Percentiles rank a stretch among this genome's conserved stretches.
These are phyloP conservation scores for Phaeosphaeria sp. DNA, from an alignment of 2,329 filamentous ascomycete genomes.

Conservation along the genomic window DNA sequence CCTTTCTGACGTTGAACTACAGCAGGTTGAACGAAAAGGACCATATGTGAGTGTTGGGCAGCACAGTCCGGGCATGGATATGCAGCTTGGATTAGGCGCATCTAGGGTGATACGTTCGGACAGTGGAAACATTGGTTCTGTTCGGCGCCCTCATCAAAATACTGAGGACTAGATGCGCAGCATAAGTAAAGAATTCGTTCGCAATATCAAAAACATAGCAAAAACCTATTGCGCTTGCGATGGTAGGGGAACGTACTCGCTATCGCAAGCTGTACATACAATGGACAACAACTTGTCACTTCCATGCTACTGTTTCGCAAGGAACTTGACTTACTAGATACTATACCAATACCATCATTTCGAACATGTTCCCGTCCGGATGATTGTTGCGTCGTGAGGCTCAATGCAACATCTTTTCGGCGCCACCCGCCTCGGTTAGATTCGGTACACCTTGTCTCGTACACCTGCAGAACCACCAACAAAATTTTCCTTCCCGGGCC, in stretches of 20 bases:
- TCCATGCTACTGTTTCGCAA: neutral
- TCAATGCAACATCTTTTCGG: neutral
- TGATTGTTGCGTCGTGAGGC: neutral
- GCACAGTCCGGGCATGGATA: neutral
- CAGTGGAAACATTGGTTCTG: neutral
- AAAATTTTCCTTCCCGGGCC: neutral
- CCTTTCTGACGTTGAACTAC: neutral
- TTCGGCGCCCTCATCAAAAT: neutral
- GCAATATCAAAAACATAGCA: neutral
- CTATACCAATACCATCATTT: neutral
- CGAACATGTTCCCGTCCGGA: neutral
- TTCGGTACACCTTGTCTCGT: neutral
- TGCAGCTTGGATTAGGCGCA: constrained; percentile 1
- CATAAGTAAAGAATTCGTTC: neutral
- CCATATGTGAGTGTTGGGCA: neutral
- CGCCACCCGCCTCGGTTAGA: neutral
- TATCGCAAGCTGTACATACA: neutral
- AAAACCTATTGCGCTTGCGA: neutral
- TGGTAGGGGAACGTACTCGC: neutral
- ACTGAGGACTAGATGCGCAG: neutral
- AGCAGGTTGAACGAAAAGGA: neutral
- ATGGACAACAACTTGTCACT: neutral
- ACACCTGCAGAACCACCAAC: neutral
- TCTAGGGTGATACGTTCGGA: neutral
- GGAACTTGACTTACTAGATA: neutral